phyloP scores from a whole-genome alignment of 139 green algal species.

The Desmodesmus armatus region DNA sequence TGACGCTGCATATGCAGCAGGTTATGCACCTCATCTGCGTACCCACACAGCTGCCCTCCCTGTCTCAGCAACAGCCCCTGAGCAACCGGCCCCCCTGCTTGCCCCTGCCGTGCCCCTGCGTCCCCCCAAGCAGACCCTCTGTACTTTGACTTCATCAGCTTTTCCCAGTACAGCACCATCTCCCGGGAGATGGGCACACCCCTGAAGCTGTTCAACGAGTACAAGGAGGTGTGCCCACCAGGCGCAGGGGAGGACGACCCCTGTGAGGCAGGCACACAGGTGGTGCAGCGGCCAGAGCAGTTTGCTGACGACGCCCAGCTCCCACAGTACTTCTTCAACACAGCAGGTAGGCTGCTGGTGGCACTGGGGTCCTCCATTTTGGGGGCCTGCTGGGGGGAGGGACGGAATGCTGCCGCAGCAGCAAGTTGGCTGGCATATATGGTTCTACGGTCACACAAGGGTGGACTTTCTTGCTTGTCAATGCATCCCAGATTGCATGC shows the following conservation, averaged over 20 bases:
- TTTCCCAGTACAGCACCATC: slow-evolving; percentile 77
- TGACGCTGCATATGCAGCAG: too few relatives aligned
- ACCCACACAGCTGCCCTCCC: too few relatives aligned
- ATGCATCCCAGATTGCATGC: too few relatives aligned
- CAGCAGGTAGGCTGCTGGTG: background rate
- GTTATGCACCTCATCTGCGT: too few relatives aligned
- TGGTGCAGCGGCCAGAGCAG: slow-evolving; percentile 16
- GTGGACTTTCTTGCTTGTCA: too few relatives aligned
- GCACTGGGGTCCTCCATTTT: too few relatives aligned
- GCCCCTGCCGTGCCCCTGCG: too few relatives aligned
- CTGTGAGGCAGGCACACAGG: background rate
- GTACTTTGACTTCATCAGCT: slow-evolving; percentile 95
- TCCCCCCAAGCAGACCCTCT: slow-evolving; percentile 57
- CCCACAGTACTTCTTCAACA: slow-evolving; percentile 34
- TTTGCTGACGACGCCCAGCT: slow-evolving; percentile 29
- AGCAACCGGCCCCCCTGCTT: too few relatives aligned
- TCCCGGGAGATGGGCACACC: slow-evolving; percentile 61
- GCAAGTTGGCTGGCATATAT: background rate
- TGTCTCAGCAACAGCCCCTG: too few relatives aligned
- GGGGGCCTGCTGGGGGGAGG: too few relatives aligned
- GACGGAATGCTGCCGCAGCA: too few relatives aligned
- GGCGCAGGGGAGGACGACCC: slow-evolving; percentile 8
- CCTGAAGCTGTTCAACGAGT: slow-evolving; percentile 66
- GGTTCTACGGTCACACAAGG: too few relatives aligned
- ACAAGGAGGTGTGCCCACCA: background rate